Evolutionary conservation across 2,329 filamentous ascomycete species (phyloP), one percentile per base, ranked within the genome.

Genomic region (Hypoxylon sp.): DNA sequence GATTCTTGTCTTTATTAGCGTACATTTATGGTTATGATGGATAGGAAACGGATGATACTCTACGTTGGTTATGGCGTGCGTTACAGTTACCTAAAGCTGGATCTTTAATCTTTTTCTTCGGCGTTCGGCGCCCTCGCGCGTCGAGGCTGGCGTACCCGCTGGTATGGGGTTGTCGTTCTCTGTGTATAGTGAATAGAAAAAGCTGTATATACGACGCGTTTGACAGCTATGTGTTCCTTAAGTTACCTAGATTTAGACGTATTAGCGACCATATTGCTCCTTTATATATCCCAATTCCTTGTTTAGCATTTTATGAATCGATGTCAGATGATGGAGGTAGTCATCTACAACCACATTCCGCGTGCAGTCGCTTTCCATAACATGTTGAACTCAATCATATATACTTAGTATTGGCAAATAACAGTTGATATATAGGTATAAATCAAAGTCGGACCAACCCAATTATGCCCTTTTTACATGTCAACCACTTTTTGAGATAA

Each of bases 201-300:
- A 49, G 27, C 42, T 63, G 58, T 63, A 67, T 61, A 68, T 65
- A 66, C 7, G 44, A 57, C 5, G 30, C 46, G 25, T 48, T n/a
- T 42, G 37, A 20, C 3, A 35, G 25, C 11, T 14, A 31, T 10
- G 31, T 17, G 3, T n/a, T 3, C 7, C 5, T 54, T 49, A 14
- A 13, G 25, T 22, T 2, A 10, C 1, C 20, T 40, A 20, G 17
- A 37, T 31, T 37, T 40, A 10, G 30, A 55, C 6, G 14, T 57
- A 27, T 27, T 8, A 50, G 98, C 95, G 4, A 98, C 85, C 0
- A 94, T 90, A 74, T 98, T 93, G 74, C 97, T 93, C 77, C 93
- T 40, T 40, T 1, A 7, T 17, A 40, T 14, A 17, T 40, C 37
- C 5, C 37, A 11, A 7, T 42, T 6, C 14, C 6, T 20, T 14